phyloP scores from a whole-genome alignment of 495 filamentous ascomycete genomes.

The Penicillium pulvis region DNA sequence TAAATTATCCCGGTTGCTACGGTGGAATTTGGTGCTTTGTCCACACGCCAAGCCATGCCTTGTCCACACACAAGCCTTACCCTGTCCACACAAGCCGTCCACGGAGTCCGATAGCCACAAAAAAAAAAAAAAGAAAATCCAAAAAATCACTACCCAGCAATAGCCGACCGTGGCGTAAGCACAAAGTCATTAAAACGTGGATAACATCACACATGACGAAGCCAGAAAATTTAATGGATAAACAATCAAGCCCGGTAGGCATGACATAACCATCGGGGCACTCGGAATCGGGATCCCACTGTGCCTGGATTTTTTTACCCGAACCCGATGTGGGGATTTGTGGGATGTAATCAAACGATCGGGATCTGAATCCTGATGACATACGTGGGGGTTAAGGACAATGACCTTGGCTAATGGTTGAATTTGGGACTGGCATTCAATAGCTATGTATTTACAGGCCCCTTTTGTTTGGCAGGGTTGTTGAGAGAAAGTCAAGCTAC shows the following conservation, averaged over 20 bases:
- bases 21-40: too few species aligned
- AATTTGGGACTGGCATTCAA: not conserved
- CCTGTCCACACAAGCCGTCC: not conserved
- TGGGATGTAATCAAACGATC: not conserved
- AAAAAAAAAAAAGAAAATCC: not conserved
- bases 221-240: not conserved
- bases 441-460: too few species aligned
- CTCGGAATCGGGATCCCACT: conserved; percentile 17
- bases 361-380: conserved; percentile 1
- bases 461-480: too few species aligned
- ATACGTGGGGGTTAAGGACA: not conserved
- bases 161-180: not conserved
- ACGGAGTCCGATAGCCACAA: not conserved
- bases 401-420: not conserved
- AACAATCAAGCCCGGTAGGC: conserved; percentile 5
- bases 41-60: not conserved
- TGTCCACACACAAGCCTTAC: too few species aligned
- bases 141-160: not conserved
- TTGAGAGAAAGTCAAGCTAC: not conserved
- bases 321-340: conserved; percentile 18
- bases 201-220: not conserved
- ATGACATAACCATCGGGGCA: conserved; percentile 3
- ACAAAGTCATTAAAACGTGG: not conserved
- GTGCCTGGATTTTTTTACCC: conserved; percentile 13
- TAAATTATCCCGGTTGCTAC: not conserved